These are phyloP conservation scores for Suhomyces wounanorum DNA, from an alignment of 1,139 yeast genomes.

Conservation along the genomic window DNA sequence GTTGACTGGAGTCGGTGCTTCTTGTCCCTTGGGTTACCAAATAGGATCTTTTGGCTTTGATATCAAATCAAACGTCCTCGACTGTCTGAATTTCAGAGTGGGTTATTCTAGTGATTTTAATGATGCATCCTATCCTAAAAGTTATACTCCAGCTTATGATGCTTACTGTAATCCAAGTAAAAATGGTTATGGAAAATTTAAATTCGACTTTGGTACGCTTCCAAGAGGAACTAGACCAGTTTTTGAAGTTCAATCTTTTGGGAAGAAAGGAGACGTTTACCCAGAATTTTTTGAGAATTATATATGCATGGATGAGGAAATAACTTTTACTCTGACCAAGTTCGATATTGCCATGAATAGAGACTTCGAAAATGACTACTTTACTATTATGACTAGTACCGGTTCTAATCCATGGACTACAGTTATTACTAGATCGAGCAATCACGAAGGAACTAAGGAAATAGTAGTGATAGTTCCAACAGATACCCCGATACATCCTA, in stretches of 20 bases:
- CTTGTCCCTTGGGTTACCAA: not conserved
- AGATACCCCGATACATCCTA: not conserved
- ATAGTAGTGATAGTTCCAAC: not conserved
- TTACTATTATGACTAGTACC: not conserved
- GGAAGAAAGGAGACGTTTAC: not conserved
- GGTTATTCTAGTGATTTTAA: not conserved
- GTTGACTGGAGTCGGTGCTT: not conserved
- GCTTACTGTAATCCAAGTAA: not conserved
- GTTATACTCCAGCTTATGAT: not conserved
- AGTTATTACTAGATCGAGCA: not conserved
- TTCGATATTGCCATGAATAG: not conserved
- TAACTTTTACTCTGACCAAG: too few species aligned
- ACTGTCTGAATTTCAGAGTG: not conserved
- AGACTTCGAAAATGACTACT: not conserved
- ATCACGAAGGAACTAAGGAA: not conserved
- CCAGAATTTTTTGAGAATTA: not conserved
- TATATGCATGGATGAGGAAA: not conserved
- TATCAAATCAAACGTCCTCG: not conserved
- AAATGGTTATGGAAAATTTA: not conserved
- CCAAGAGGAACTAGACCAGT: not conserved
- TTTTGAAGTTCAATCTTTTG: not conserved
- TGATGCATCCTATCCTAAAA: not conserved
- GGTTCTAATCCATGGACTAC: not conserved
- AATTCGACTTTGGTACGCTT: not conserved
- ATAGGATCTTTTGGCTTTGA: not conserved